phyloP scores from a whole-genome alignment of 441 rosid genomes.

The Francoa sonchifolia region DNA sequence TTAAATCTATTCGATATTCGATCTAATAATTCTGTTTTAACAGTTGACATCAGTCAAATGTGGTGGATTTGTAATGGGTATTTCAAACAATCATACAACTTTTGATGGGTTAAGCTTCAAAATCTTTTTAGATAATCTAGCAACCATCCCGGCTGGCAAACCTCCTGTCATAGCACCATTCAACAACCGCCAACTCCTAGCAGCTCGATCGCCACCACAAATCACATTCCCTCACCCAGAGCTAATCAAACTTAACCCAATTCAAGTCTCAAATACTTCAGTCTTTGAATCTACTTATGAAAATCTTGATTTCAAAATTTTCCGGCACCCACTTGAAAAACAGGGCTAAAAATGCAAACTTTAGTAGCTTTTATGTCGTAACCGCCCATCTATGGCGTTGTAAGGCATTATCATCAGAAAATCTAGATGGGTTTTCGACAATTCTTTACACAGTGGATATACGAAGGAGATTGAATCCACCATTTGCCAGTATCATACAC shows the following conservation, averaged over 20 bases:
- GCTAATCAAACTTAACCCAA: conserved; percentile 29
- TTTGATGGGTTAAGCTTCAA: conserved; percentile 77
- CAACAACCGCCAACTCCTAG: conserved; percentile 56
- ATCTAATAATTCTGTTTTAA: neutral
- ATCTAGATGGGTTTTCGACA: conserved; percentile 36
- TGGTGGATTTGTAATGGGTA: conserved; percentile 70
- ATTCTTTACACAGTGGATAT: conserved; percentile 65
- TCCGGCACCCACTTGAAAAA: conserved; percentile 36
- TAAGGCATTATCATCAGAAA: conserved; percentile 45
- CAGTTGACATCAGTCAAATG: conserved; percentile 68
- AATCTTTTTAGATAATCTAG: conserved; percentile 51
- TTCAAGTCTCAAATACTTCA: conserved; percentile 16
- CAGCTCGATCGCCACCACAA: conserved; percentile 57
- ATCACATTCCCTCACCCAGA: conserved; percentile 68
- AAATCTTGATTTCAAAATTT: conserved; percentile 48
- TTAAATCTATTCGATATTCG: neutral
- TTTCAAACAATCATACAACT: conserved; percentile 44
- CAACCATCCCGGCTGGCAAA: conserved; percentile 38
- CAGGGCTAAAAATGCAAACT: conserved; percentile 24
- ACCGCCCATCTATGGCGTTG: conserved; percentile 67
- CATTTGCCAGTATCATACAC: conserved; percentile 36
- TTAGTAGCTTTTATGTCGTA: conserved; percentile 48
- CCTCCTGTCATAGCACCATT: conserved; percentile 43
- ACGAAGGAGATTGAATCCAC: conserved; percentile 46
- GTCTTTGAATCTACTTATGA: conserved; percentile 37